Evolutionary conservation across 148 eudicot species (phyloP).

Genomic region (Rhododendron vialii): DNA sequence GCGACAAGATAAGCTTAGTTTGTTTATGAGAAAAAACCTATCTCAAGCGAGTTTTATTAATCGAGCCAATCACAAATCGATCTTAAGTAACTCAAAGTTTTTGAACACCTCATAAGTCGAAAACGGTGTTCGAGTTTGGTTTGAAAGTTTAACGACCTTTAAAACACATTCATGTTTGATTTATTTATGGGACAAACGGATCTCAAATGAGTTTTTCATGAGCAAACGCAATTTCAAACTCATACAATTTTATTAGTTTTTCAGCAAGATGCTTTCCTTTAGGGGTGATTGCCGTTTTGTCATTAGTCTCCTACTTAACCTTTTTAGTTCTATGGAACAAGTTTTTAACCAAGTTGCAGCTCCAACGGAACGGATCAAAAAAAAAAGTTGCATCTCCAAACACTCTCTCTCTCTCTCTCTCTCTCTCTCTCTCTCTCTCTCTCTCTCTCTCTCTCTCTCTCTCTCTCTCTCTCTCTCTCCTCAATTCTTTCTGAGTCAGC

Average conservation of each 20-base stretch:
- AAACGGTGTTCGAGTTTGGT: not conserved
- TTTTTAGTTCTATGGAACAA: not conserved
- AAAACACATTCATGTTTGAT: not conserved
- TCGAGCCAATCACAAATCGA: not conserved
- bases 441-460: too few species aligned
- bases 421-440: too few species aligned
- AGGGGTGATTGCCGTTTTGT: not conserved
- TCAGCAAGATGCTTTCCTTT: not conserved
- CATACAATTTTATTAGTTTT: not conserved
- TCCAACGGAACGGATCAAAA: too few species aligned
- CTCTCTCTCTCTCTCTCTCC: too few species aligned
- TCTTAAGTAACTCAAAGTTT: not conserved
- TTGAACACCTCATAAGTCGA: not conserved
- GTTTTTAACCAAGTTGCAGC: not conserved
- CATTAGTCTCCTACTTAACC: not conserved
- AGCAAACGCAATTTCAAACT: not conserved
- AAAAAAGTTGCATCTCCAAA: too few species aligned
- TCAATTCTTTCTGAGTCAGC: too few species aligned
- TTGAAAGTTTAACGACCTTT: not conserved
- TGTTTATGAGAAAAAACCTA: not conserved
- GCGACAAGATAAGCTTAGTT: not conserved
- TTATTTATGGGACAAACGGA: rapidly evolving
- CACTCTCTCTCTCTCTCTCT: too few species aligned
- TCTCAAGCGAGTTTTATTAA: not conserved
- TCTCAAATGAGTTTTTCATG: not conserved